These are phyloP conservation scores for Scedosporium dehoogii DNA, from an alignment of 2,329 filamentous ascomycete species.

Conservation along the genomic window DNA sequence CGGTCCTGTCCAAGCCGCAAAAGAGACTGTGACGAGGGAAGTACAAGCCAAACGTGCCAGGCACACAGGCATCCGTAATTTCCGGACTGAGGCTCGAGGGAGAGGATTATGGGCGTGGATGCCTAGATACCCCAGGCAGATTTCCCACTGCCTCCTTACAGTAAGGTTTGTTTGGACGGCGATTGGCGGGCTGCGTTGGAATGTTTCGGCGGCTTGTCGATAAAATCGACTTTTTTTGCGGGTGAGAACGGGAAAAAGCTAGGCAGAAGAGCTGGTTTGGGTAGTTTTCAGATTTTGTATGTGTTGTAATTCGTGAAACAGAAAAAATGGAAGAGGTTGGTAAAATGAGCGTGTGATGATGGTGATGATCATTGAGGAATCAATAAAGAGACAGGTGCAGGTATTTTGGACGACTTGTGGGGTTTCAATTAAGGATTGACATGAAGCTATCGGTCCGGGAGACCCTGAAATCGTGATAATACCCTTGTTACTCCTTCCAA, in stretches of 20 bases:
- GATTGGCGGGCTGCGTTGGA: no score
- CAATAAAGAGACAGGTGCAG: background rate
- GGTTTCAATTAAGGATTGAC: background rate
- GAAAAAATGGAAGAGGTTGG: background rate
- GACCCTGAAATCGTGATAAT: background rate
- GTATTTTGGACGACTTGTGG: background rate
- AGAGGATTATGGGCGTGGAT: background rate
- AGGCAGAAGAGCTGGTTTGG: background rate
- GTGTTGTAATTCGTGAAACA: no score
- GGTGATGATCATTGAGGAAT: background rate
- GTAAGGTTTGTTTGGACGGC: no score
- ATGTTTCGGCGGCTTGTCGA: no score
- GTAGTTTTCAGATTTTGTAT: background rate
- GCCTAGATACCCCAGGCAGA: constrained; percentile 2
- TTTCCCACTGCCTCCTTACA: background rate
- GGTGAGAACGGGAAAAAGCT: background rate
- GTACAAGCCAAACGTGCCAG: background rate
- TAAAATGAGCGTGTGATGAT: background rate
- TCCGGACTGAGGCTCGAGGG: background rate
- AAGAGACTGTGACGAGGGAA: no score
- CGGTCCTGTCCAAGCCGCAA: no score
- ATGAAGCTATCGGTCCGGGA: background rate
- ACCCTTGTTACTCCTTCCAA: background rate
- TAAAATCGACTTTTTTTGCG: background rate
- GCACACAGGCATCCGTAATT: background rate